These are phyloP conservation scores for Aquanectria penicillioides DNA, from an alignment of 2,329 filamentous ascomycete species.

Conservation along the genomic window DNA sequence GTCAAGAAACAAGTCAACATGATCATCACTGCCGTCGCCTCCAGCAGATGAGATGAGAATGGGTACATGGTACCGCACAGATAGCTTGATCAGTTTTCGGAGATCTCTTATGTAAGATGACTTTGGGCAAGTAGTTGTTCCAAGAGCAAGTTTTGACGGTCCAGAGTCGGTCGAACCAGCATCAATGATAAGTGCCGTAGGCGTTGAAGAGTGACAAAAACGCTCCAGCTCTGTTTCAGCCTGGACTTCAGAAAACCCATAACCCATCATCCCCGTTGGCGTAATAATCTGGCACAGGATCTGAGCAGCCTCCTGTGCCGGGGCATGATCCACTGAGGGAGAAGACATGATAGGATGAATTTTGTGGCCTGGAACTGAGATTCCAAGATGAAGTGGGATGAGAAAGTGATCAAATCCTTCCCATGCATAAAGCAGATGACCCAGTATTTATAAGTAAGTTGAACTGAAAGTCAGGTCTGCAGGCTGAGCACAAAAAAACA, in stretches of 20 bases:
- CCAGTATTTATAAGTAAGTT: no score
- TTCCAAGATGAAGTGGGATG: no score
- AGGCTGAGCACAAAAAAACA: no score
- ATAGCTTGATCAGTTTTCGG: background rate
- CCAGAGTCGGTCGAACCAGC: background rate
- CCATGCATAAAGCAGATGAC: no score
- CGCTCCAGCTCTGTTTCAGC: background rate
- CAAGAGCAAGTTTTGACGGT: background rate
- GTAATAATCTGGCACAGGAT: constrained; percentile 2
- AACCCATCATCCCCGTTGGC: background rate
- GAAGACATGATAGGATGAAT: no score
- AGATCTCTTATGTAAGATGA: background rate
- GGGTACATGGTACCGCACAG: background rate
- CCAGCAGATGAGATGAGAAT: background rate
- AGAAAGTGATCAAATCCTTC: no score
- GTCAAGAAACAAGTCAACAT: constrained; percentile 6
- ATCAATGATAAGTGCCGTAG: background rate
- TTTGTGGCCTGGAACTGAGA: no score
- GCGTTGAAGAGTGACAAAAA: background rate
- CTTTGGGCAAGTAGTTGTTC: background rate
- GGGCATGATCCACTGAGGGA: no score
- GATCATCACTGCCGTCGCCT: background rate
- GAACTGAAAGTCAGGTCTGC: no score
- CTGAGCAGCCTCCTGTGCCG: no score
- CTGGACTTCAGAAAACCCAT: background rate